Percentiles rank a stretch among this genome's conserved stretches.
These are phyloP conservation scores for Populus tomentosa DNA, from an alignment of 441 rosid species.

Conservation along the genomic window DNA sequence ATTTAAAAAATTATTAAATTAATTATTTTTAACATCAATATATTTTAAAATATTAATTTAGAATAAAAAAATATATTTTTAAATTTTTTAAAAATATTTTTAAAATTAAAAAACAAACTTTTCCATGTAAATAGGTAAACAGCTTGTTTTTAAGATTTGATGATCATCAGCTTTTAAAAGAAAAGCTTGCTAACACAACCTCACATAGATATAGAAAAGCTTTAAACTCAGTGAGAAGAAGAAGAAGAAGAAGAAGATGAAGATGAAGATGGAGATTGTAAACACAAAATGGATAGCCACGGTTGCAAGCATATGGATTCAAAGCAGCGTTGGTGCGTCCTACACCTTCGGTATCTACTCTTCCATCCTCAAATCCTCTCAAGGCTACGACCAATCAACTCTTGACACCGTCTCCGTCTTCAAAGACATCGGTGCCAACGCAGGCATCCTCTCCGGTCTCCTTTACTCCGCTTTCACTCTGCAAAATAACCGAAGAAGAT, in stretches of 20 bases:
- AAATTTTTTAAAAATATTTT: too few species aligned
- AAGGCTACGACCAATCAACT: constrained; percentile 78
- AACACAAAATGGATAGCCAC: constrained; percentile 68
- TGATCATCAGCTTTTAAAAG: neutral
- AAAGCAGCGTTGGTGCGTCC: constrained; percentile 53
- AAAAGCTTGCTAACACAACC: neutral
- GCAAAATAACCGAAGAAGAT: constrained; percentile 16
- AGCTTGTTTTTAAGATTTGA: neutral
- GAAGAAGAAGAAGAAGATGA: neutral
- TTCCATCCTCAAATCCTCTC: constrained; percentile 63
- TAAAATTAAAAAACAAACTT: too few species aligned
- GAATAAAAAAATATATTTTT: too few species aligned
- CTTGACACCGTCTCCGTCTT: constrained; percentile 92
- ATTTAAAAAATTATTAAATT: too few species aligned
- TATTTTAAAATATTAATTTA: too few species aligned
- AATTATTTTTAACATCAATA: too few species aligned
- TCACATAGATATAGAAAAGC: too few species aligned
- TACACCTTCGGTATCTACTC: constrained; percentile 88
- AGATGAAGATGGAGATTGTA: constrained; percentile 14
- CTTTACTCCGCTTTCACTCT: constrained; percentile 51
- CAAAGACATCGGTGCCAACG: constrained; percentile 88
- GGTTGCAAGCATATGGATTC: constrained; percentile 85
- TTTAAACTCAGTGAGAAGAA: neutral
- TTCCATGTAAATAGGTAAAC: neutral
- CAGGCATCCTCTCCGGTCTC: constrained; percentile 69